Evolutionary conservation across 495 filamentous ascomycete genomes (phyloP).

Genomic region (Neurospora sp.): DNA sequence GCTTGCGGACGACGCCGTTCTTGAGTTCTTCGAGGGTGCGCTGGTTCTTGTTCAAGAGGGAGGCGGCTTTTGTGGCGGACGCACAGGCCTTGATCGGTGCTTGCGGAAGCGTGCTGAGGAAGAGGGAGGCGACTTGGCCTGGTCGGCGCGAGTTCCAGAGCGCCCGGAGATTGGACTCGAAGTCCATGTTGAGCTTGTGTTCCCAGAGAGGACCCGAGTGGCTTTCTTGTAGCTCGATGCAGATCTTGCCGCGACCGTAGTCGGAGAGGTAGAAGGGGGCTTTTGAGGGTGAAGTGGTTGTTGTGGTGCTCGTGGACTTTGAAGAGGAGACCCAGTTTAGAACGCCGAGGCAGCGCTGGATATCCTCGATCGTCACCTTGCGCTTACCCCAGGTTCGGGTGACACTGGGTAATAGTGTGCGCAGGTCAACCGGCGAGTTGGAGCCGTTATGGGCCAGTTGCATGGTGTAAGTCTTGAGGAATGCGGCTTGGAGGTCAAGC

Average conservation of each 20-base stretch:
- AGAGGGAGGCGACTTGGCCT: slow-evolving; percentile 21
- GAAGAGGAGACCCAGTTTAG: slow-evolving; percentile 19
- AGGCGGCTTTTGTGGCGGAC: slow-evolving; percentile 33
- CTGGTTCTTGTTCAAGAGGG: slow-evolving; percentile 44
- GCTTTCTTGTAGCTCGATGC: slow-evolving; percentile 28
- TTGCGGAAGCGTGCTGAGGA: slow-evolving; percentile 44
- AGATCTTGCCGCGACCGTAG: slow-evolving; percentile 44
- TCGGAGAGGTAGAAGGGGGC: slow-evolving; percentile 44
- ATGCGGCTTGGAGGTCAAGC: slow-evolving; percentile 43
- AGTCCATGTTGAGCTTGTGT: slow-evolving; percentile 42
- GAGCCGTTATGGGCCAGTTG: slow-evolving; percentile 57
- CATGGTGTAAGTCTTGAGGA: slow-evolving; percentile 47
- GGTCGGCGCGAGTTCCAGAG: slow-evolving; percentile 32
- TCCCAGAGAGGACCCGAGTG: slow-evolving; percentile 41
- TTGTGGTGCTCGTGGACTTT: neutral
- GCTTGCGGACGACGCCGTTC: slow-evolving; percentile 35
- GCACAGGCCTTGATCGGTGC: slow-evolving; percentile 39
- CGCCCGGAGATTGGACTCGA: slow-evolving; percentile 36
- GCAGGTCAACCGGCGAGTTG: slow-evolving; percentile 47
- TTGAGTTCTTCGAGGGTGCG: slow-evolving; percentile 52
- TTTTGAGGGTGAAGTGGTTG: neutral
- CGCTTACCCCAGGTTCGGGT: slow-evolving; percentile 52
- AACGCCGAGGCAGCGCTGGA: slow-evolving; percentile 47
- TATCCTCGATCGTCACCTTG: slow-evolving; percentile 45
- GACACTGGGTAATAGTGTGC: slow-evolving; percentile 42